A percentile compares a stretch with the other conserved stretches of the same genome.
These are phyloP conservation scores for Xylaria polymorpha DNA, from an alignment of 2,329 filamentous ascomycete species.

Conservation along the genomic window DNA sequence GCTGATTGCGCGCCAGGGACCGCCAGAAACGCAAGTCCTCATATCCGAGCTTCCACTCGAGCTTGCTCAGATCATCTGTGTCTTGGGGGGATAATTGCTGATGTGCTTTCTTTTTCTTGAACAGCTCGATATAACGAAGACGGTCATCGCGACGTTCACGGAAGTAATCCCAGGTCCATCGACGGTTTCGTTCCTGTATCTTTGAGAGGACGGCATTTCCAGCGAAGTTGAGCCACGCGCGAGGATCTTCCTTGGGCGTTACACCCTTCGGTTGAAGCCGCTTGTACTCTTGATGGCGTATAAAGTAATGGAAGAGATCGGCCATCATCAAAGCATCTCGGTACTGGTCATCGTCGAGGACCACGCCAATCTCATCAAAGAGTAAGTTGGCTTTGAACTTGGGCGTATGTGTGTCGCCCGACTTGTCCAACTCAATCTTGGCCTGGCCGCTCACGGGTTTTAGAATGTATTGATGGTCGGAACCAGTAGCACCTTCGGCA, in stretches of 20 bases:
- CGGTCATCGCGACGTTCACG: slow-evolving; percentile 92
- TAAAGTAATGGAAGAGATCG: slow-evolving; percentile 98
- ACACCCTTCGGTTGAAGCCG: slow-evolving; percentile 86
- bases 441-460: slow-evolving; percentile 96
- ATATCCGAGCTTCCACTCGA: slow-evolving; percentile 91
- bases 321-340: slow-evolving; percentile 98
- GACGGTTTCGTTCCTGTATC: slow-evolving; percentile 92
- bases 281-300: slow-evolving; percentile 97
- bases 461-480: slow-evolving; percentile 88
- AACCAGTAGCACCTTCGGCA: slow-evolving; percentile 65
- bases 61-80: slow-evolving; percentile 73
- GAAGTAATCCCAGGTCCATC: slow-evolving; percentile 97
- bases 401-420: slow-evolving; percentile 79
- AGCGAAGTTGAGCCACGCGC: slow-evolving; percentile 92
- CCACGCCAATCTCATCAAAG: slow-evolving; percentile 97
- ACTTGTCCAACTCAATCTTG: slow-evolving; percentile 95
- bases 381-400: slow-evolving; percentile 91
- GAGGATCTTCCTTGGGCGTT: slow-evolving; percentile 86
- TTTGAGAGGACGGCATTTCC: slow-evolving; percentile 89
- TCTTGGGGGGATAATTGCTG: slow-evolving; percentile 78
- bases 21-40: slow-evolving; percentile 98
- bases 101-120: slow-evolving; percentile 90
- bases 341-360: slow-evolving; percentile 98
- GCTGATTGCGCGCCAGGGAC: slow-evolving; percentile 90
- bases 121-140: slow-evolving; percentile 87